Base-by-base conservation (phyloP, 352 stramenopile genomes). In the Pythium plurisporium region DNA sequence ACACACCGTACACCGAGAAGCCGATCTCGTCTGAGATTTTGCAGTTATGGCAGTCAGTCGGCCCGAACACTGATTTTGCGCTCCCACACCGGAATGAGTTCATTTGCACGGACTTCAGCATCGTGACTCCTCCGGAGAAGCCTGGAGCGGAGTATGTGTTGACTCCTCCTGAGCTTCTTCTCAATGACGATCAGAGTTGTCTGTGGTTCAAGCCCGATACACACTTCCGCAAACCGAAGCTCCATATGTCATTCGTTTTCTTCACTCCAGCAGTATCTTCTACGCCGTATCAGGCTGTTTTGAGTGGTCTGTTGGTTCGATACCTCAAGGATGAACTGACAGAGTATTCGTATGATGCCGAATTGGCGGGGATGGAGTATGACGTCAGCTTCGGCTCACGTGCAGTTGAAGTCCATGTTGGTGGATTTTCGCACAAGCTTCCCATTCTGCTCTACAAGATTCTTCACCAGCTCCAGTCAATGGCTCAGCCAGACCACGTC, bases 371-470 rank as follows among this genome's bases (percentile, higher is more conserved):
- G 17, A 89, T 93, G 80, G 59, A 85, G 34, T 93, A 93, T 54
- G 72, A 80, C 17, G 69, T 92, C 22, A 80, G 59, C 44, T 87
- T 88, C 42, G 86, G 69, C 31, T 73, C 71, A 9, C 74, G 78
- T 26, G 72, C 79, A 4, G 57, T 97, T 2, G 85, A 96, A 58
- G 59, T 97, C 2, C 77, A 87, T 37, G 75, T 96, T 0, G 82
- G 76, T 26, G 91, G 91, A 7, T 97, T 94, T 72, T 95, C 82
- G 49, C 82, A 97, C 57, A 97, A 97, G 59, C 77, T 95, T 5
- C 65, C 82, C n/a, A 67, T 78, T 14, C 74, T 97, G 37, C 60
- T 96, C 0, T 67, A 83, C 20, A 79, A 92, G 40, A 78, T 89
- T 5, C 66, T 96, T 29, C 58, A 76, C 3, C 60, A 74, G 19